Conservation (phyloP, 2,329 filamentous ascomycete genomes). For the Parastagonospora avenae region DNA sequence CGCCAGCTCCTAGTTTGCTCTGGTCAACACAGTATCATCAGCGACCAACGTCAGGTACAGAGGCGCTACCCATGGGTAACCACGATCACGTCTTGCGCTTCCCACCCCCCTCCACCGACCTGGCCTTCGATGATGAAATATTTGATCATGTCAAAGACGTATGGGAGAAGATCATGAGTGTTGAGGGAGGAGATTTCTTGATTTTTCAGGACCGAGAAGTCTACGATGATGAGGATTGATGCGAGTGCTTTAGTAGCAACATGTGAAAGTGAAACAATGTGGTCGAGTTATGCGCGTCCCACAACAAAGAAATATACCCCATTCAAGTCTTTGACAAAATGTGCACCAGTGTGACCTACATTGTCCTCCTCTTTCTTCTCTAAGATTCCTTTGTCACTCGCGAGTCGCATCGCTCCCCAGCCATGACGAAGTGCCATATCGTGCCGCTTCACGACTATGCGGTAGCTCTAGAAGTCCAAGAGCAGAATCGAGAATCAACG, state of each 20-base stretch:
- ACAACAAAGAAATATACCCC: too few species aligned
- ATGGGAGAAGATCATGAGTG: slow-evolving; percentile 69
- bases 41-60: slow-evolving; percentile 23
- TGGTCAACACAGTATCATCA: slow-evolving; percentile 63
- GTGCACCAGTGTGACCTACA: too few species aligned
- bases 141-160: slow-evolving; percentile 70
- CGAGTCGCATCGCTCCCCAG: too few species aligned
- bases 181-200: slow-evolving; percentile 68
- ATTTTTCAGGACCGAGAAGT: slow-evolving; percentile 77
- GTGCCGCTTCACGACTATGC: too few species aligned
- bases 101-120: slow-evolving; percentile 63
- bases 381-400: too few species aligned
- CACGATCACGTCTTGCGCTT: slow-evolving; percentile 61
- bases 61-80: slow-evolving; percentile 27
- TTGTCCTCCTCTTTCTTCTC: too few species aligned
- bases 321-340: too few species aligned
- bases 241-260: background rate
- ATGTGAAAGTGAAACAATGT: background rate
- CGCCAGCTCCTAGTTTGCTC: slow-evolving; percentile 49
- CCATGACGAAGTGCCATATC: too few species aligned
- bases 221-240: slow-evolving; percentile 60
- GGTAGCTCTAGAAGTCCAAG: too few species aligned
- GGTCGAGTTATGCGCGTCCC: too few species aligned
- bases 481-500: background rate
- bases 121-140: slow-evolving; percentile 75